phyloP scores from a whole-genome alignment of 768 basidiomycete genomes.

The Asterophora lycoperdoides region DNA sequence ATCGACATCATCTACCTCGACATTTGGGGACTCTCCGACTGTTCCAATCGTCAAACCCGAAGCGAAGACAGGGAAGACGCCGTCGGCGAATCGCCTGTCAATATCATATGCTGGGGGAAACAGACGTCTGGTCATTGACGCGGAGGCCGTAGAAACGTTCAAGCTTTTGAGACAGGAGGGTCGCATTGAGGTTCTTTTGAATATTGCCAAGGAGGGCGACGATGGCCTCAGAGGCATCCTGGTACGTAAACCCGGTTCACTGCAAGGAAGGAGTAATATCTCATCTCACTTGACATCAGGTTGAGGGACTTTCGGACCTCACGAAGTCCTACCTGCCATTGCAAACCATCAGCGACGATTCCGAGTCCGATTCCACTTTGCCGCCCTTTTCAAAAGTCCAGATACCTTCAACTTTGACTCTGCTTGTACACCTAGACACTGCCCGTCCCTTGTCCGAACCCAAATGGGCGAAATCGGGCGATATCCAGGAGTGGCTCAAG shows the following conservation, averaged over 20 bases:
- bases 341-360: slow-evolving; percentile 38
- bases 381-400: slow-evolving; percentile 64
- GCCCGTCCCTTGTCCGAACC: slow-evolving; percentile 89
- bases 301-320: slow-evolving; percentile 69
- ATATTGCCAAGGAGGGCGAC: slow-evolving; percentile 50
- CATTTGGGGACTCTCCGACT: slow-evolving; percentile 45
- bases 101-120: slow-evolving; percentile 92
- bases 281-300: slow-evolving; percentile 35
- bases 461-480: slow-evolving; percentile 94
- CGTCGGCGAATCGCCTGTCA: slow-evolving; percentile 84
- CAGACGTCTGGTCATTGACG: slow-evolving; percentile 82
- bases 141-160: slow-evolving; percentile 78
- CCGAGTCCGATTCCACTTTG: slow-evolving; percentile 56
- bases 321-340: slow-evolving; percentile 69
- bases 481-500: slow-evolving; percentile 90
- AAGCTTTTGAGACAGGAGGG: slow-evolving; percentile 80
- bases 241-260: slow-evolving; percentile 41
- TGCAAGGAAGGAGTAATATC: slow-evolving; percentile 3
- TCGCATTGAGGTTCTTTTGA: slow-evolving; percentile 77
- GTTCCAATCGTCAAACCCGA: slow-evolving; percentile 30
- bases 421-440: slow-evolving; percentile 80
- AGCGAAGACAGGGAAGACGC: slow-evolving; percentile 39
- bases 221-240: slow-evolving; percentile 67
- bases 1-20: slow-evolving; percentile 37
- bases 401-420: slow-evolving; percentile 53